A percentile compares a stretch with the other conserved stretches of the same genome.
phyloP scores from a whole-genome alignment of 202 grass and related monocot species.

The Carex arenaria region DNA sequence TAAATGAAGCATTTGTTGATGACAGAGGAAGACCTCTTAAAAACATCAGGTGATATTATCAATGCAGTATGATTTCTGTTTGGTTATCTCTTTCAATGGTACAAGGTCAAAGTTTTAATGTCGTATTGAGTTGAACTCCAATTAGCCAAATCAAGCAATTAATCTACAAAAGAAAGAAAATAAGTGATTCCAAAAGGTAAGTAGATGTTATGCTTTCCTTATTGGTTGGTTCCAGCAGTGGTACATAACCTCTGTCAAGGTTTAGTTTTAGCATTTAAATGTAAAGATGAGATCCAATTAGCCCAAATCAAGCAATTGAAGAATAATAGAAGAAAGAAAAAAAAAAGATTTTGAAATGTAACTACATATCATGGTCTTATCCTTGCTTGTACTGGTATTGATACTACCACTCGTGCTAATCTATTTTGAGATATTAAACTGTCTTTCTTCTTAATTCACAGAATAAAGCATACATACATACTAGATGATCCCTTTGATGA shows the following conservation, averaged over 20 bases:
- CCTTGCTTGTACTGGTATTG: neutral
- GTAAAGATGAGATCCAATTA: neutral
- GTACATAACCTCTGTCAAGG: neutral
- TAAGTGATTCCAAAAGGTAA: neutral
- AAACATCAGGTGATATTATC: slow-evolving; percentile 67
- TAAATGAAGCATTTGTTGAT: slow-evolving; percentile 97
- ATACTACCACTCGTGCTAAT: neutral
- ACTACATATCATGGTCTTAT: neutral
- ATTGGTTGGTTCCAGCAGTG: neutral
- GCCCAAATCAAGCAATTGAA: neutral
- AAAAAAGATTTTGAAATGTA: neutral
- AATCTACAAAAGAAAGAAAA: neutral
- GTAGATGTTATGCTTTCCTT: neutral
- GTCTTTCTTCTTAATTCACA: slow-evolving; percentile 26
- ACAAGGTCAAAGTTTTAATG: neutral
- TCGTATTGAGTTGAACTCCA: slow-evolving; percentile 15
- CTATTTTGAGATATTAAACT: neutral
- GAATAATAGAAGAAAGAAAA: neutral
- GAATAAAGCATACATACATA: slow-evolving; percentile 95
- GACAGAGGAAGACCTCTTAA: slow-evolving; percentile 86
- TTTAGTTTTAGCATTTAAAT: neutral
- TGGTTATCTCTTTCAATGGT: neutral
- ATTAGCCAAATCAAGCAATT: neutral
- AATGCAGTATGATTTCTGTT: neutral
- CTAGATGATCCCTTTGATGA: slow-evolving; percentile 97